Conservation (phyloP, 306 rosid species). For the Prunus salicina region DNA sequence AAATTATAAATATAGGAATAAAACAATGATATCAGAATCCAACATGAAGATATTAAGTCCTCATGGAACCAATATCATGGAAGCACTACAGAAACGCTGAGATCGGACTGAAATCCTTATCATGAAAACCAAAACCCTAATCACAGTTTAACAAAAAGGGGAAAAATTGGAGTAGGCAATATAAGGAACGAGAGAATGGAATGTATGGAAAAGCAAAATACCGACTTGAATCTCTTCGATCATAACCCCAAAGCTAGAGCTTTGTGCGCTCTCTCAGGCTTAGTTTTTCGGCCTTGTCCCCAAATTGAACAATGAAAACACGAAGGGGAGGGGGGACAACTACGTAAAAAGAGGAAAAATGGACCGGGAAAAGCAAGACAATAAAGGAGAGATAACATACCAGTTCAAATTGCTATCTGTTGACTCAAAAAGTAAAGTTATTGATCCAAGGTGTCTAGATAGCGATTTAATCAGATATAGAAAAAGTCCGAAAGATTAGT, state of each 20-base stretch:
- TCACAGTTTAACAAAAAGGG: background rate
- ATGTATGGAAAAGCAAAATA: background rate
- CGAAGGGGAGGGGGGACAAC: background rate
- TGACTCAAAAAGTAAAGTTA: background rate
- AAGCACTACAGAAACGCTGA: background rate
- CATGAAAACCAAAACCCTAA: constrained; percentile 3
- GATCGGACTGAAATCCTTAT: background rate
- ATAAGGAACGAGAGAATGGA: background rate
- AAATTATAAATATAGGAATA: background rate
- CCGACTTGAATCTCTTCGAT: constrained; percentile 1
- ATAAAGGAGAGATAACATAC: background rate
- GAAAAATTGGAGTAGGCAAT: background rate
- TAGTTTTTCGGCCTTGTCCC: background rate
- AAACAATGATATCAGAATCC: background rate
- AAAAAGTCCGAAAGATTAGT: background rate
- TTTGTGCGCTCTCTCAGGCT: background rate
- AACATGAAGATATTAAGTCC: background rate
- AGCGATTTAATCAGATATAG: background rate
- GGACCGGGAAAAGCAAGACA: background rate
- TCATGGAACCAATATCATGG: background rate
- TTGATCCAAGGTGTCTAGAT: background rate
- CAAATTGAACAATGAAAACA: background rate
- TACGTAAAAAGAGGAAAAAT: background rate
- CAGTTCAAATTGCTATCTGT: background rate
- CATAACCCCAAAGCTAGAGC: constrained; percentile 5